A percentile compares a stretch with the other conserved stretches of the same genome.
Conservation (phyloP, 306 rosid species). For the Vigna trinervia region DNA sequence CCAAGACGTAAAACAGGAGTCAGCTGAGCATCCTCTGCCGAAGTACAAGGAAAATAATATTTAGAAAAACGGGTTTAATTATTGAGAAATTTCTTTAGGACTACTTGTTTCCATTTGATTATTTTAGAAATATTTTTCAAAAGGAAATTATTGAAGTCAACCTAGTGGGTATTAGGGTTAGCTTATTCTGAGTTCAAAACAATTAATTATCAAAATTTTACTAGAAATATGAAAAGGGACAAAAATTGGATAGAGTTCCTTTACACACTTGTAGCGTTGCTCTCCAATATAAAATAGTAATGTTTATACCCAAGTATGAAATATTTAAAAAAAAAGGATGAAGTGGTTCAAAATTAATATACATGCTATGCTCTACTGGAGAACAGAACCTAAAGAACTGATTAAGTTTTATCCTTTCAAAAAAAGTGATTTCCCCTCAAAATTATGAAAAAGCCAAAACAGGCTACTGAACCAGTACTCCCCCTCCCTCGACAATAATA, state of each 20-base stretch:
- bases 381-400: background rate
- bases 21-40: conserved; percentile 83
- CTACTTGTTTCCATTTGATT: background rate
- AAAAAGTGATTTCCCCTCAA: background rate
- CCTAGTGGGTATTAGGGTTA: background rate
- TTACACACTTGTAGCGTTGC: background rate
- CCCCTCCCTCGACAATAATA: background rate
- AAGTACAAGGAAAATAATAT: conserved; percentile 18
- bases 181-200: background rate
- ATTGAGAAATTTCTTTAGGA: background rate
- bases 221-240: background rate
- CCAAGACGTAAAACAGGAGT: conserved; percentile 88
- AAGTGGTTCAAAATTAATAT: background rate
- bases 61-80: conserved; percentile 1
- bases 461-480: background rate
- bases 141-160: background rate
- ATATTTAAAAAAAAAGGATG: background rate
- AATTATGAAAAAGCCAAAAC: too few species aligned
- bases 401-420: background rate
- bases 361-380: background rate
- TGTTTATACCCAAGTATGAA: background rate
- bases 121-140: background rate
- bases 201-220: background rate
- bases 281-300: background rate
- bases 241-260: background rate